These are phyloP conservation scores for Corchorus capsularis DNA, from an alignment of 345 rosid genomes.

Conservation along the genomic window DNA sequence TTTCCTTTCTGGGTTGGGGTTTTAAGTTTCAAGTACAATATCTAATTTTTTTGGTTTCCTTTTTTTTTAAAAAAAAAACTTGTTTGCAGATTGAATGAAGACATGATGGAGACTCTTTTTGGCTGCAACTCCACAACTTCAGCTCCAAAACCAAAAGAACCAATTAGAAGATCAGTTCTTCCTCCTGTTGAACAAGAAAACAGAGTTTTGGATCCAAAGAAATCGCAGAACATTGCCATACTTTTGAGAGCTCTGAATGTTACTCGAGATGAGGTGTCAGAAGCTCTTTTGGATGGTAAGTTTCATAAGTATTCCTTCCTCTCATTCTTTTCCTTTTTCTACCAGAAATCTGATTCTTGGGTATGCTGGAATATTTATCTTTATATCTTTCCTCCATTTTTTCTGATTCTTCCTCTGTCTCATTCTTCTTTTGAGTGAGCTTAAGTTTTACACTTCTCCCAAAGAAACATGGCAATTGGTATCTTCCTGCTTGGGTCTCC, in stretches of 20 bases:
- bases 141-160: constrained; percentile 66
- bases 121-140: constrained; percentile 77
- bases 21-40: background rate
- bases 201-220: constrained; percentile 96
- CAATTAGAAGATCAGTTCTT: constrained; percentile 62
- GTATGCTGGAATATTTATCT: background rate
- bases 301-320: background rate
- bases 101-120: constrained; percentile 93
- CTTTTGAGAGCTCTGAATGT: constrained; percentile 91
- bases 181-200: constrained; percentile 73
- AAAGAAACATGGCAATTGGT: background rate
- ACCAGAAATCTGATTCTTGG: background rate
- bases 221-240: constrained; percentile 97
- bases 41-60: background rate
- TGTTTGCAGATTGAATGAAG: constrained; percentile 77
- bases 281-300: constrained; percentile 95
- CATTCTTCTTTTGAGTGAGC: background rate
- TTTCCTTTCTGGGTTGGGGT: background rate
- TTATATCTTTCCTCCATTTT: background rate
- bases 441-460: background rate
- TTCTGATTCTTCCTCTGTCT: background rate
- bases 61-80: background rate
- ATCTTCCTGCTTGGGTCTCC: background rate
- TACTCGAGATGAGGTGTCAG: constrained; percentile 89
- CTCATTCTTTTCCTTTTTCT: constrained; percentile 16